These are phyloP conservation scores for Clarireedia sp. DNA, from an alignment of 2,329 filamentous ascomycete genomes.

Conservation along the genomic window DNA sequence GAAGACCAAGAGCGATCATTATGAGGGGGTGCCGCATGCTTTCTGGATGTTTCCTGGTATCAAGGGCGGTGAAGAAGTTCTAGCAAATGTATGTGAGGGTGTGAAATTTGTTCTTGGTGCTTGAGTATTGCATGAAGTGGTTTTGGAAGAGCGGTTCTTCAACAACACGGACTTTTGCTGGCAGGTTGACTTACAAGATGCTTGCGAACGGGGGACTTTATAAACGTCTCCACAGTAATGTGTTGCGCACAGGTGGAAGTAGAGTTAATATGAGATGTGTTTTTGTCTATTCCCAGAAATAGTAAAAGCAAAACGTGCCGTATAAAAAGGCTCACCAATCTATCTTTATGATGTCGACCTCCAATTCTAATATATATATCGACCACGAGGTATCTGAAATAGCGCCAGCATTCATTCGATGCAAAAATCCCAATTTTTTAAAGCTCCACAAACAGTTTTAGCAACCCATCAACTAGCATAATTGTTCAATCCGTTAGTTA, in stretches of 20 bases:
- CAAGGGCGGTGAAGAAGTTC: background rate
- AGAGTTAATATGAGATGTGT: too few species aligned
- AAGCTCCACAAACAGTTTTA: background rate
- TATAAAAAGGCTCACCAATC: too few species aligned
- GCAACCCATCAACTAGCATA: background rate
- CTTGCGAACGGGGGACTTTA: too few species aligned
- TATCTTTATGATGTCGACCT: too few species aligned
- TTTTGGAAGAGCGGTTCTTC: background rate
- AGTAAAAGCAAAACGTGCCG: too few species aligned
- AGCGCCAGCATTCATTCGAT: background rate
- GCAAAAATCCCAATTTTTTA: background rate
- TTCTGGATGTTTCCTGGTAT: constrained; percentile 14
- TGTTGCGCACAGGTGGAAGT: too few species aligned
- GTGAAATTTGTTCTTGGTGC: background rate
- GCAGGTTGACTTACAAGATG: too few species aligned
- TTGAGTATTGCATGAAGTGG: background rate
- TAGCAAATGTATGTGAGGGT: background rate
- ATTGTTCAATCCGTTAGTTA: constrained; percentile 22
- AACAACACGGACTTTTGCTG: background rate
- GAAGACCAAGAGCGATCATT: constrained; percentile 23
- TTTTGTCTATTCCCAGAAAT: too few species aligned
- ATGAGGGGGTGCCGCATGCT: constrained; percentile 29
- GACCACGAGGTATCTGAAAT: too few species aligned
- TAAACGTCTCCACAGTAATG: too few species aligned
- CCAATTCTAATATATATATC: too few species aligned